A percentile compares a stretch with the other conserved stretches of the same genome.
These are phyloP conservation scores for Plasmodium coatneyi DNA, from an alignment of 169 alveolate species.

Conservation along the genomic window DNA sequence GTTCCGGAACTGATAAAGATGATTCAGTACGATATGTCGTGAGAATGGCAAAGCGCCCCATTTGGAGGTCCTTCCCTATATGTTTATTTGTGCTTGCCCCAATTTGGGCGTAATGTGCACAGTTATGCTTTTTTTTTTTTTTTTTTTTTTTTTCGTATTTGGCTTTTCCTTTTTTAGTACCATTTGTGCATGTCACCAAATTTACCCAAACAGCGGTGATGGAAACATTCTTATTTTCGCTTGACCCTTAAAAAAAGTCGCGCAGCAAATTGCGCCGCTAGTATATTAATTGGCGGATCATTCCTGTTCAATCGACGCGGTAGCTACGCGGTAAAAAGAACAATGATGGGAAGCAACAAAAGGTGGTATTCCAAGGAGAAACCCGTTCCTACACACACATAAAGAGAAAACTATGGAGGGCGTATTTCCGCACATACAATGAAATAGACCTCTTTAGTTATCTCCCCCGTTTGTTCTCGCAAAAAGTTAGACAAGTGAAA, in stretches of 20 bases:
- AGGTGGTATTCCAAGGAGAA: background rate
- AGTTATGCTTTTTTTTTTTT: background rate
- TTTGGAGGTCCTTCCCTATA: background rate
- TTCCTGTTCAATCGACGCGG: background rate
- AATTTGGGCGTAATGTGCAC: background rate
- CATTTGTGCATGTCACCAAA: background rate
- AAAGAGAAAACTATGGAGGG: background rate
- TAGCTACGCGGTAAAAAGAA: background rate
- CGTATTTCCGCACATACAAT: background rate
- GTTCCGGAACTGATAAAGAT: slow-evolving; percentile 24
- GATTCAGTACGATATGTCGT: background rate
- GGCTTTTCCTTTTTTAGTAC: background rate
- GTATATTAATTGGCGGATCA: background rate
- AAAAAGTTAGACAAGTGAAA: background rate
- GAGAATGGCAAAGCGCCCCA: background rate
- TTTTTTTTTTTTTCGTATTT: background rate
- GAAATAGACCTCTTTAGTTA: background rate
- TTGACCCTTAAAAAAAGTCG: background rate
- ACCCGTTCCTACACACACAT: background rate
- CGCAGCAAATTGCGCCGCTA: background rate
- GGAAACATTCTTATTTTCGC: background rate
- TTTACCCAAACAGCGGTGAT: background rate
- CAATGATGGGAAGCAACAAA: background rate
- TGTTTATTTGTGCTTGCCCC: background rate
- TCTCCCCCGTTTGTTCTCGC: background rate